Evolutionary conservation across 768 basidiomycete genomes (phyloP), one percentile per base, ranked within the genome.

Genomic region (Leccinellum rugosiceps): DNA sequence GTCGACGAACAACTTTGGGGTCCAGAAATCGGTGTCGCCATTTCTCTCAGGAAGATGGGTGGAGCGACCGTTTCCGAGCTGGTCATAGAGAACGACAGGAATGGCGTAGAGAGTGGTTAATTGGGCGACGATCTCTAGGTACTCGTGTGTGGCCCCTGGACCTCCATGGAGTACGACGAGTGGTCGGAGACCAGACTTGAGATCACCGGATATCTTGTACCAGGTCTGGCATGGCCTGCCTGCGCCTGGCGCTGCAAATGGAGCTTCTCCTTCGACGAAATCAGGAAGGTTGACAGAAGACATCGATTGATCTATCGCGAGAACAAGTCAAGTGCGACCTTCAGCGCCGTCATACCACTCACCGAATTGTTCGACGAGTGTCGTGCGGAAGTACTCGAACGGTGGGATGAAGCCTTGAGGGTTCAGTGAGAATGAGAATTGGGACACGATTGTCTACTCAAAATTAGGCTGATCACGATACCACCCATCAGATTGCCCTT

Each of bases 11-110:
- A 84, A 72, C 53, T 77, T 65, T 28, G 71, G 65, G 17, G 74
- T 80, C 82, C 82, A 83, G 70, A 85, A 85, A 13, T 43, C 38
- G 2, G 64, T 59, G 31, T 77, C 74, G 14, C 71, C 73, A 6
- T 64, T 72, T 61, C 80, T 83, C 58, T 83, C 79, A 9, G 66
- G 77, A 19, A 83, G 72, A 60, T 83, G 81, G 9, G 82, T 82
- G 13, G 83, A 85, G 25, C 69, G 68, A n/a, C 82, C 82, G 55
- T 69, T 76, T 8, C 83, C 83, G 46, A 85, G 56, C 63, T 85
- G 84, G 64, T 83, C 81, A 68, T 85, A 84, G 47, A 83, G 62
- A 41, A 86, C 62, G 61, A 84, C 73, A 11, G 82, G 81, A 47
- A 79, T 80, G 30, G 60, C 48, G 53, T 72, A 63, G 10, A 66